Base-by-base conservation (phyloP, 768 basidiomycete genomes). In the Russula griseocarnosa region DNA sequence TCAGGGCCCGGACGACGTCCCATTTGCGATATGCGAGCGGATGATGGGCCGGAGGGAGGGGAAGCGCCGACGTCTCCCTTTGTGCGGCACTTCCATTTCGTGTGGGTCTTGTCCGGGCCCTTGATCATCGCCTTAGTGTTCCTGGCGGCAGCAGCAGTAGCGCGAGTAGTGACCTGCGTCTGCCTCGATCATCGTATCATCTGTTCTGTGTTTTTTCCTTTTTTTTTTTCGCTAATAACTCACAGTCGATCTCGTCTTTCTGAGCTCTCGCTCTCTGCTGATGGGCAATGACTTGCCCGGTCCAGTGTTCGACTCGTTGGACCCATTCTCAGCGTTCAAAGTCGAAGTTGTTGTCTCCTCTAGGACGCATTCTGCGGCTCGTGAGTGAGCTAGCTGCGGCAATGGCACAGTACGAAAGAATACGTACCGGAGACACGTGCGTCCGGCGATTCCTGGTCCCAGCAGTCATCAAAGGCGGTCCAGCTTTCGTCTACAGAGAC, bases 61-160 rank as follows among this genome's bases (percentile, higher is more conserved):
- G 38, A 14, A 18, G 16, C 38, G 38, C 38, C 28, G n/a, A 22
- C 8, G 5, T 38, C 42, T 46, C 50, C 59, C 55, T 47, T 58
- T 20, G 54, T 36, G 50, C 55, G 38, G 26, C 54, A 61, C 60
- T 61, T 61, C 59, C 60, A 61, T 55, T 51, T 65, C 60, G 60
- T 47, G 64, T 65, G 54, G 36, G 63, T 26, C 54, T 53, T 60
- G 32, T 60, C 58, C 55, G 47, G 58, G 32, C 40, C 60, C 64
- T 57, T 53, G 59, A 56, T 55, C 34, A 46, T 51, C 49, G 20
- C 50, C 28, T 51, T 51, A 26, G 55, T 28, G 38, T 51, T 61
- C 40, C 49, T 55, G 49, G 63, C 13, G 7, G 46, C 53, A 11
- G 53, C 57, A 36, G 63, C 16, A 9, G 44, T 28, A 14, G 52